Base-by-base conservation (phyloP, 1,284 basidiomycete species). In the Anthracocystis panici-leucophaei region DNA sequence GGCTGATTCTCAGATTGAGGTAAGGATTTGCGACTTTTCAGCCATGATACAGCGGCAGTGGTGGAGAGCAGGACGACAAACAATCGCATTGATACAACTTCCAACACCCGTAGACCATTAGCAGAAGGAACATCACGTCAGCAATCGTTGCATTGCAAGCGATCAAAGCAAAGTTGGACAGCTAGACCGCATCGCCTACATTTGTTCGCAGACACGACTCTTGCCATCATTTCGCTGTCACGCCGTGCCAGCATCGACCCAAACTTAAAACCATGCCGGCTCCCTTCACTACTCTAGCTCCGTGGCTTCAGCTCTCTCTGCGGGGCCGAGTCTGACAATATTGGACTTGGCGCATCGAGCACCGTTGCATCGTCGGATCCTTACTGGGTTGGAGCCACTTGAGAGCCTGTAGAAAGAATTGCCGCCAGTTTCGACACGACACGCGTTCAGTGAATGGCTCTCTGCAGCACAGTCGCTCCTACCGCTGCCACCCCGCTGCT, bases 1-100 rank as follows among this genome's bases (percentile, higher is more conserved):
- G 96, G 95, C 96, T 51, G 75, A 83, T 68, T 65, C 75, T 27
- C 78, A 81, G 67, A 81, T 82, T 52, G 81, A 79, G 76, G 78
- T 80, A 74, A 64, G 78, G 23, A 61, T 61, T 25, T 27, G 35
- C 21, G 42, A 31, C 29, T 57, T 14, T 12, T 38, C 4, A 12
- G 35, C 35, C 14, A 16, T 38, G 35, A 38, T 38, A 31, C 53
- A 48, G 20, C 53, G 61, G 27, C 44, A 50, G n/a, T 38, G 49
- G 18, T 44, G 38, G 20, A 8, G 27, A 31, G 27, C 27, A 49
- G 48, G 7, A 9, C 11, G 14, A 25, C 42, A 38, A 5, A 23
- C 31, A 29, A 18, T 25, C 25, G 23, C 41, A 20, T 11, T 20
- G 12, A 29, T 31, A 3, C 41, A 16, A 14, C 18, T 20, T 42